Evolutionary conservation across 23 red algal genomes (phyloP).

Genomic region (Gracilaria domingensis): DNA sequence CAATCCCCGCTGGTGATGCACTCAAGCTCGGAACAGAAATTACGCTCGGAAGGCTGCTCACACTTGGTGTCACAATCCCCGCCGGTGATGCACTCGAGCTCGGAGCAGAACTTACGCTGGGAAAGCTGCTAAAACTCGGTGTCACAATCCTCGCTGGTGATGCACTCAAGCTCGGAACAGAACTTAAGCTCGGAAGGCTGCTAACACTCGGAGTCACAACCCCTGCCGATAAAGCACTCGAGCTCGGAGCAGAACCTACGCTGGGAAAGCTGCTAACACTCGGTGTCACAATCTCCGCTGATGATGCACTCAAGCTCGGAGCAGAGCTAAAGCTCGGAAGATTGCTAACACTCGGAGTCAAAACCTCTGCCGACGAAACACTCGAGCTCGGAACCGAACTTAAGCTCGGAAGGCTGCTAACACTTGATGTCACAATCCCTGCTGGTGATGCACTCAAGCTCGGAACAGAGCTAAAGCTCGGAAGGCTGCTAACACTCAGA

Average conservation of each 20-base stretch:
- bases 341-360: neutral
- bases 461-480: neutral
- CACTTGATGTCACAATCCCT: neutral
- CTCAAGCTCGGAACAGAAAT: neutral
- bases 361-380: neutral
- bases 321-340: neutral
- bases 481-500: neutral
- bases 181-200: neutral
- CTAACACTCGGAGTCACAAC: neutral
- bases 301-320: neutral
- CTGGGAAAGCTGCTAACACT: neutral
- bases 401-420: neutral
- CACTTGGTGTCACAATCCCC: neutral
- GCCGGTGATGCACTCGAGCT: neutral
- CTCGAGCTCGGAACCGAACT: neutral
- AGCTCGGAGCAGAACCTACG: neutral
- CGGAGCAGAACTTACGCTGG: neutral
- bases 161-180: neutral
- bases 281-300: neutral
- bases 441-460: neutral
- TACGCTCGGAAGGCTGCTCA: too few relatives aligned
- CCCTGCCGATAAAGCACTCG: neutral
- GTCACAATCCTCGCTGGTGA: neutral
- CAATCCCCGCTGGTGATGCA: neutral
- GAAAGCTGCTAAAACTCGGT: neutral